A percentile compares a stretch with the other conserved stretches of the same genome.
These are phyloP conservation scores for Arthrobotrys pseudoclavata DNA, from an alignment of 2,329 filamentous ascomycete species.

Conservation along the genomic window DNA sequence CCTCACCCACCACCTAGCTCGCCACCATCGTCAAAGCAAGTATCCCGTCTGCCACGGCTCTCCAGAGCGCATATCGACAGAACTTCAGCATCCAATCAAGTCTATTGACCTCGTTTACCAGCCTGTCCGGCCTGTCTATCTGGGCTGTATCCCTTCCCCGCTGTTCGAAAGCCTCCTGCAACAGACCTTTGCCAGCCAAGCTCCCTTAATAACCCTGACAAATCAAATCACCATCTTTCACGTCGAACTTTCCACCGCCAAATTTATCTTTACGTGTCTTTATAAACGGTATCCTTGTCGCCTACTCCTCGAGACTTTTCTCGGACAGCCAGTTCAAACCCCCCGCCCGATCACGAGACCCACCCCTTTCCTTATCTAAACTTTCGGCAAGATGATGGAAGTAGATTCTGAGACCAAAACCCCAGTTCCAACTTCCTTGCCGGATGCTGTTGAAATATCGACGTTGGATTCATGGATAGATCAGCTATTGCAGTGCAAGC, in stretches of 20 bases:
- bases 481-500: constrained; percentile 98
- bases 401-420: constrained; percentile 84
- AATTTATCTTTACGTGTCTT: constrained; percentile 24
- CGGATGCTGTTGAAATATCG: constrained; percentile 84
- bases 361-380: constrained; percentile 43
- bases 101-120: constrained; percentile 6
- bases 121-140: constrained; percentile 12
- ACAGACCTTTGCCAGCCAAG: constrained; percentile 28
- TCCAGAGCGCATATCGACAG: constrained; percentile 11
- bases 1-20: constrained; percentile 13
- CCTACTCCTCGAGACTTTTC: constrained; percentile 14
- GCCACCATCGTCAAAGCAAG: constrained; percentile 14
- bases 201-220: constrained; percentile 42
- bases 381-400: constrained; percentile 76
- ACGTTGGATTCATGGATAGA: constrained; percentile 99
- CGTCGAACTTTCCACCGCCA: constrained; percentile 29
- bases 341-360: constrained; percentile 58
- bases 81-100: constrained; percentile 40
- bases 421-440: constrained; percentile 81
- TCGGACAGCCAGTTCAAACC: constrained; percentile 8
- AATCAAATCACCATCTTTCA: constrained; percentile 38
- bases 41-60: constrained; percentile 32
- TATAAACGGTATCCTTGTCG: constrained; percentile 24
- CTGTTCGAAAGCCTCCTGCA: constrained; percentile 35
- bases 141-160: constrained; percentile 47